Evolutionary conservation across 1,139 yeast genomes (phyloP), one percentile per base, ranked within the genome.

Genomic region (Saccharomycopsis crataegensis): DNA sequence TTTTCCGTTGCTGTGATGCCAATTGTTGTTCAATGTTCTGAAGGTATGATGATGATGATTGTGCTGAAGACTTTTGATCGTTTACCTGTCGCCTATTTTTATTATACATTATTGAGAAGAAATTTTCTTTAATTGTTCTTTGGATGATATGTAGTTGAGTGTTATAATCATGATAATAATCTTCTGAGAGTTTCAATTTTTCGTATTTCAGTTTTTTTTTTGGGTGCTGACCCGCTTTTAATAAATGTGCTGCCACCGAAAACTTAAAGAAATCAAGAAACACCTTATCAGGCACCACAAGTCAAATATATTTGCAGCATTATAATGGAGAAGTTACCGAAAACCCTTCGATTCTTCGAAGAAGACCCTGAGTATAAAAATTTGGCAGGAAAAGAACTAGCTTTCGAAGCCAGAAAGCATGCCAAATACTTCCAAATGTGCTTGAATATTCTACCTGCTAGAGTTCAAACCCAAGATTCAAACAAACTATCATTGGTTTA

Each of bases 401-500:
- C 46, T 14, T 56, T 56, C 22, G 48, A 32, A 11, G 34, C 50
- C 6, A 38, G 67, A 16, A 75, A 75, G 57, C 86, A 81, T 62
- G 73, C 68, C 12, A 72, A 71, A 54, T 81, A 73, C 65, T 80
- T 81, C 68, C 67, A 70, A 45, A 64, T 79, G 53, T 77, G 80
- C 57, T 66, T 82, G 43, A 72, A 72, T 8, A 65, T 79, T 9
- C 68, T 82, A 9, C 87, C 88, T 0, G 59, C 77, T 0, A 66
- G 69, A 46, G 73, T 70, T 9, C 81, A 80, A 60, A 64, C 73
- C 0, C 83, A 80, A 57, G 96, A 86, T 62, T 76, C 89, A 28
- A 83, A 83, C 59, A 81, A 78, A 57, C 65, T 86, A 17, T 78
- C 91, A 6, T 64, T 88, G 34, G 74, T 82, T 1, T 86, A 81